Percentiles rank a stretch among this genome's conserved stretches.
phyloP scores from a whole-genome alignment of 2,329 filamentous ascomycete genomes.

The Fusarium nematophilum region DNA sequence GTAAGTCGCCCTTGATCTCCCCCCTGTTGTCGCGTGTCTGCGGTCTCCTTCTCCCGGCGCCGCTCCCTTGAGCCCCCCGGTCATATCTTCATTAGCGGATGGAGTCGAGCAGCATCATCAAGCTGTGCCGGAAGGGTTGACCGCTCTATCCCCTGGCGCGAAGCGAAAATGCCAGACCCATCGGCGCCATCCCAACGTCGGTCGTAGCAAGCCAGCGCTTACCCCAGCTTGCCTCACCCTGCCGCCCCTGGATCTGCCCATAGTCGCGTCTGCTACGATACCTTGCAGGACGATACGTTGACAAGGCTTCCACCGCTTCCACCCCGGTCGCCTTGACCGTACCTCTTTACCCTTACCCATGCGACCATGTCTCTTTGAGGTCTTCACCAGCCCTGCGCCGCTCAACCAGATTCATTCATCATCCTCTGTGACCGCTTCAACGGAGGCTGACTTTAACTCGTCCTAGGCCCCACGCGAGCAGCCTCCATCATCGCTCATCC shows the following conservation, averaged over 20 bases:
- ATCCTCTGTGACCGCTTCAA: constrained; percentile 36
- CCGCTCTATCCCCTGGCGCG: constrained; percentile 27
- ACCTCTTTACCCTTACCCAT: constrained; percentile 40
- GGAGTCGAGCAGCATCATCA: constrained; percentile 26
- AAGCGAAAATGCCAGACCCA: constrained; percentile 11
- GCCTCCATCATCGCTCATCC: constrained; percentile 7
- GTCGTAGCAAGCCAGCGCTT: constrained; percentile 32
- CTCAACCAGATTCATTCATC: constrained; percentile 14
- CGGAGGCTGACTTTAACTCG: constrained; percentile 29
- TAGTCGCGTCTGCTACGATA: constrained; percentile 30
- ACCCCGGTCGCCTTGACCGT: constrained; percentile 32
- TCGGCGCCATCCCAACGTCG: constrained; percentile 14
- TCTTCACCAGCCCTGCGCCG: constrained; percentile 25
- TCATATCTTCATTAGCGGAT: constrained; percentile 35
- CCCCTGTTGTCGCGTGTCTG: constrained; percentile 36
- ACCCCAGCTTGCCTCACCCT: constrained; percentile 26
- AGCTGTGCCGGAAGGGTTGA: constrained; percentile 36
- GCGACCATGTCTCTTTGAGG: constrained; percentile 18
- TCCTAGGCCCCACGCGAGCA: constrained; percentile 29
- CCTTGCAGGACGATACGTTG: neutral
- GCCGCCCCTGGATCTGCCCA: constrained; percentile 41
- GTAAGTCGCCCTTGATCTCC: constrained; percentile 31
- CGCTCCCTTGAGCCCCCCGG: constrained; percentile 24
- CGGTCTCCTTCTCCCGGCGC: constrained; percentile 27
- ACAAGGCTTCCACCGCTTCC: constrained; percentile 35